Base-by-base conservation (phyloP, 1,284 basidiomycete genomes). In the Volvariella volvacea region DNA sequence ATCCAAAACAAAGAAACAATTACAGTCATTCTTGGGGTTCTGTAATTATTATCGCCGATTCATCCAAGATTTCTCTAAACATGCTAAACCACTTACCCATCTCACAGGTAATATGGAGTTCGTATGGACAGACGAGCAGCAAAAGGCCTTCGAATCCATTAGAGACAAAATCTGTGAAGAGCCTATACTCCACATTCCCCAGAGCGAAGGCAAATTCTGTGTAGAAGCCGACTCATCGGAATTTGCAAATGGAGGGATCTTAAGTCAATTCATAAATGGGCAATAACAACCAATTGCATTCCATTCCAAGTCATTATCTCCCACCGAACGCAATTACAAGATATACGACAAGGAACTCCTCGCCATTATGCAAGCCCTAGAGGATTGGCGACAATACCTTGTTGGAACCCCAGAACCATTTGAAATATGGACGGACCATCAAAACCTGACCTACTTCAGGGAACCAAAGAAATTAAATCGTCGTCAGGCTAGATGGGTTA, bases 401-500 rank as follows among this genome's bases (percentile, higher is more conserved):
- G 41, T 50, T 22, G 60, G 61, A 1, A 31, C 48, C 4, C 10
- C 8, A 2, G 12, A 52, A 0, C 15, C 6, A 4, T 39, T 65
- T 21, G 48, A 43, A 1, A 52, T 67, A 38, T 50, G 50, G 42
- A 58, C 63, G 0, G 63, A 71, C 46, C 67, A 72, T 47, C 42
- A 47, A 33, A 47, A 47, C 46, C 58, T 70, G 1, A 49, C 58
- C 31, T 66, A 66, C 46, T 71, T 65, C 53, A 33, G 36, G 14
- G 19, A 12, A 32, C 15, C 58, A 0, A 52, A 62, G 17, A 49
- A 56, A 0, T 52, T 68, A 0, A 63, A 53, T 22, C 47, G 52
- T 0, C 44, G 59, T 0, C 66, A 71, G 49, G 63, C 59, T 1
- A 45, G 64, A 1, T 74, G 70, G 70, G 30, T 31, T 9, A 31